Evolutionary conservation across 768 basidiomycete species (phyloP), one percentile per base, ranked within the genome.

Genomic region (Tulasnella sp.): DNA sequence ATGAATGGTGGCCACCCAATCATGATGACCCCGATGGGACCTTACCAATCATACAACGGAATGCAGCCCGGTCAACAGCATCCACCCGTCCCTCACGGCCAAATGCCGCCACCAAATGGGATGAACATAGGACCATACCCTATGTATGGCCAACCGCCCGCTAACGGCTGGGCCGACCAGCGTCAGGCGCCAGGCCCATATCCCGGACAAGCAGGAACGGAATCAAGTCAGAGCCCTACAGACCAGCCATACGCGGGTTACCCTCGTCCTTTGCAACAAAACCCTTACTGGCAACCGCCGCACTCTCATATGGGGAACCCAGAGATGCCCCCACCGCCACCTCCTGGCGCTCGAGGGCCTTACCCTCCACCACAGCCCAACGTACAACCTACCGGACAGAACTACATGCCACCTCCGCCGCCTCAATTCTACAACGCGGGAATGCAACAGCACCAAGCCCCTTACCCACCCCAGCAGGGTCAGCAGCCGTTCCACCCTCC

Each of bases 71-170:
- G 26, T 15, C 61, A 46, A 61, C 81, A 83, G 71, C 85, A 83
- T 67, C 83, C 83, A 44, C 73, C 82, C 13, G 81, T 7, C 73
- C 82, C 83, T 23, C 82, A 82, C 10, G 79, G 81, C 5, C 81
- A 51, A 61, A 69, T 73, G n/a, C 71, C 74, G 23, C 61, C 75
- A 2, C 61, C 77, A 20, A 44, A 79, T 29, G 72, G 81, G 20
- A 83, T 83, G 61, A 67, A 67, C 74, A 79, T 81, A 29, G 44
- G 81, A 2, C 81, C 79, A 18, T 85, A 84, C 70, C 77, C 79
- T 72, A 81, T 83, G 42, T 85, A 83, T 74, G 81, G 77, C 7
- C 83, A 82, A 67, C 83, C 85, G 26, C 83, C 85, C 20, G 80
- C 83, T 20, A 67, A 67, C 32, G 61, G 61, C 32, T 67, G 61